These are phyloP conservation scores for Willaertia magna DNA, from an alignment of 208 protist genomes.

Conservation along the genomic window DNA sequence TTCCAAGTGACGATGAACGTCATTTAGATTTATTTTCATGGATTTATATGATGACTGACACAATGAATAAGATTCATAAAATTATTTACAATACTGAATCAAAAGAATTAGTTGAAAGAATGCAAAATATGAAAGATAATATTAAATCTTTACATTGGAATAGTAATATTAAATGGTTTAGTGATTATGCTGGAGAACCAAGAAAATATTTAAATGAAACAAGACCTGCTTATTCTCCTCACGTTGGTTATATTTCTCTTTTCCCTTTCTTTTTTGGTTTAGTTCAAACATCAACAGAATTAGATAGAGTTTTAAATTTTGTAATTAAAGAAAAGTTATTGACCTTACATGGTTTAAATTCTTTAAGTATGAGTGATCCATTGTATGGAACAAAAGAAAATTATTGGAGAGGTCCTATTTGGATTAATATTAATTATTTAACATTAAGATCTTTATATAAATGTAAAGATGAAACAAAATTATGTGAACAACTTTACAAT, in stretches of 20 bases:
- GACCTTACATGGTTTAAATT: constrained; percentile 25
- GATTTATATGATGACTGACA: constrained; percentile 36
- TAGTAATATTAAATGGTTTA: constrained; percentile 4
- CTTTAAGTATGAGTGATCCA: constrained; percentile 5
- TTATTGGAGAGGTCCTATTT: constrained; percentile 68
- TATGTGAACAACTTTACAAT: constrained; percentile 25
- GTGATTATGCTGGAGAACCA: constrained; percentile 20
- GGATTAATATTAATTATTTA: constrained; percentile 75
- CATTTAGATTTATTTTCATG: constrained; percentile 60
- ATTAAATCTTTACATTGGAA: constrained; percentile 30
- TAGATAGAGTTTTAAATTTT: not conserved
- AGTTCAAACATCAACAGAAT: not conserved
- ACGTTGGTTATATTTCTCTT: constrained; percentile 47
- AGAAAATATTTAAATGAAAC: not conserved
- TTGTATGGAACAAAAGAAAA: constrained; percentile 37
- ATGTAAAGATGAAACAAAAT: not conserved
- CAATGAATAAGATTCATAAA: constrained; percentile 26
- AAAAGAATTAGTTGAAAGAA: not conserved
- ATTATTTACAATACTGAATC: not conserved
- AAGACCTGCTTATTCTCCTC: constrained; percentile 1
- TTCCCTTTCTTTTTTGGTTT: constrained; percentile 47
- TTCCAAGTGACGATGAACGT: constrained; percentile 21
- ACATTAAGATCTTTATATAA: constrained; percentile 29
- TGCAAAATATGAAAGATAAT: not conserved
- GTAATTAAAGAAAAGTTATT: constrained; percentile 15